Conservation (phyloP, 2,329 filamentous ascomycete genomes). For the Cladorrhinum sp. region DNA sequence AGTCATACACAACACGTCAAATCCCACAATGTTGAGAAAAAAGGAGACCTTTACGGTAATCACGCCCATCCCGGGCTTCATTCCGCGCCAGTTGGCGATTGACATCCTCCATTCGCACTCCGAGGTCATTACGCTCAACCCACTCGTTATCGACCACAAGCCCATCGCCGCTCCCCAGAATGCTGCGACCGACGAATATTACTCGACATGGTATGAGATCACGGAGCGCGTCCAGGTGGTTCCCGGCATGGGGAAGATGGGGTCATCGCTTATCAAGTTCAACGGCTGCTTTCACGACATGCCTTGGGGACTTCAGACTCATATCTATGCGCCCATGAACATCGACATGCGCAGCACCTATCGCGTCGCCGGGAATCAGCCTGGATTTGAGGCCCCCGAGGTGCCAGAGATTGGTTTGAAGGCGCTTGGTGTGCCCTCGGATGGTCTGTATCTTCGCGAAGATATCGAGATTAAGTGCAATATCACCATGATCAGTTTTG, state of each 20-base stretch:
- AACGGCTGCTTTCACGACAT: constrained; percentile 71
- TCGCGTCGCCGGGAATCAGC: constrained; percentile 65
- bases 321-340: constrained; percentile 66
- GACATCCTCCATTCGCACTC: constrained; percentile 69
- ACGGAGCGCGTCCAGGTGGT: constrained; percentile 65
- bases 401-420: constrained; percentile 58
- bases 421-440: constrained; percentile 57
- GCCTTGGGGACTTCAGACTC: constrained; percentile 69
- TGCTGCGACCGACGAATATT: constrained; percentile 67
- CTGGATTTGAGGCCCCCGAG: constrained; percentile 61
- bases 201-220: constrained; percentile 73
- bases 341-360: constrained; percentile 68
- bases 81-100: constrained; percentile 68
- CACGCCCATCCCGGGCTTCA: constrained; percentile 67
- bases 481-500: constrained; percentile 60
- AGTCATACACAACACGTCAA: not conserved
- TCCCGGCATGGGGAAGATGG: constrained; percentile 63
- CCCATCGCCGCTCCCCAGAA: constrained; percentile 65
- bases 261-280: constrained; percentile 64
- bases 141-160: constrained; percentile 62
- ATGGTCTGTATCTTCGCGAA: constrained; percentile 66
- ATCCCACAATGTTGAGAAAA: constrained; percentile 51
- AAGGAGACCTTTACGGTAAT: constrained; percentile 66
- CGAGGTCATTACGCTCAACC: constrained; percentile 69
- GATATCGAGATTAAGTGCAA: constrained; percentile 71